Percentiles rank a stretch among this genome's conserved stretches.
phyloP scores from a whole-genome alignment of 2,329 filamentous ascomycete species.

The Grosmannia huntii region DNA sequence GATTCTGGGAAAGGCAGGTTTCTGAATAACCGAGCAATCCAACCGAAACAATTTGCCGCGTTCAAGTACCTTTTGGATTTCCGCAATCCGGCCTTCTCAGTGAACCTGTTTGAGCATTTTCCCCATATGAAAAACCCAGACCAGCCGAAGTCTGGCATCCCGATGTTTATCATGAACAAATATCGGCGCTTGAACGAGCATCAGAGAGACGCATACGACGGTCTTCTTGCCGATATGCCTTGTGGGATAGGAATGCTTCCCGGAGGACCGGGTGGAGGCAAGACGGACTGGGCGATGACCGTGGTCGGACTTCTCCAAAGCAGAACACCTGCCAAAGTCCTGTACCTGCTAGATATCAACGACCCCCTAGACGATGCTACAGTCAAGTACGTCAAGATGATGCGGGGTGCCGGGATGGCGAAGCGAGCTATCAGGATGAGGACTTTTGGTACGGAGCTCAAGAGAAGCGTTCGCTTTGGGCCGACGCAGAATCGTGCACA shows the following conservation, averaged over 20 bases:
- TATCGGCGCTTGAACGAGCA: conserved; percentile 24
- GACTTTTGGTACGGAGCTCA: conserved; percentile 12
- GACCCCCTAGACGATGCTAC: conserved; percentile 32
- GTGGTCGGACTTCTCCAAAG: conserved; percentile 22
- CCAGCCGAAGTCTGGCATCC: conserved; percentile 5
- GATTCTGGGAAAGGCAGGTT: background rate
- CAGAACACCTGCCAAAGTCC: conserved; percentile 19
- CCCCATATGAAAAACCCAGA: conserved; percentile 14
- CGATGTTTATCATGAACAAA: conserved; percentile 8
- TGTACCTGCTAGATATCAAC: conserved; percentile 35
- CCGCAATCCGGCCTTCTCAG: conserved; percentile 7
- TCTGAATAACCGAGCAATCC: conserved; percentile 1
- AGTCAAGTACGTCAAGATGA: conserved; percentile 25
- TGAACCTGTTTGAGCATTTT: conserved; percentile 13
- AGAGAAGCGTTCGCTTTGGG: conserved; percentile 3
- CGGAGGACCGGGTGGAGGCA: conserved; percentile 33
- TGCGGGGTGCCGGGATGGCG: conserved; percentile 21
- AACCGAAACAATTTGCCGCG: conserved; percentile 11
- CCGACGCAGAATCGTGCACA: background rate
- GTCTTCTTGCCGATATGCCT: conserved; percentile 24
- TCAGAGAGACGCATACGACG: conserved; percentile 23
- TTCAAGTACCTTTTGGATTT: conserved; percentile 15
- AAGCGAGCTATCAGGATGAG: conserved; percentile 13
- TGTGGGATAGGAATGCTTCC: conserved; percentile 31
- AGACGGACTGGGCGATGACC: conserved; percentile 33